These are phyloP conservation scores for Diaporthe batatas DNA, from an alignment of 2,329 filamentous ascomycete species.

Conservation along the genomic window DNA sequence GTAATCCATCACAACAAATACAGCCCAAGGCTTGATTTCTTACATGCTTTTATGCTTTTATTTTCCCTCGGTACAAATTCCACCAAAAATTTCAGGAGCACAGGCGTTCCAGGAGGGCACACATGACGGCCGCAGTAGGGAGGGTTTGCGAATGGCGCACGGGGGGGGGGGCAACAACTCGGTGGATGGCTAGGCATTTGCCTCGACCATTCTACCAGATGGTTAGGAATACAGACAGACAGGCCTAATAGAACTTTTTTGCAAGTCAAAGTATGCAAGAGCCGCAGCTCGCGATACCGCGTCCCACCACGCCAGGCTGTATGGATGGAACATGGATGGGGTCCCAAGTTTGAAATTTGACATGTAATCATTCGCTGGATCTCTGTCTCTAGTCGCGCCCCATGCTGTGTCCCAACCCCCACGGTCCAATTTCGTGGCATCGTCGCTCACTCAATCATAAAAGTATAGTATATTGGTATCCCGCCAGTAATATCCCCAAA, in stretches of 20 bases:
- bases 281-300: background rate
- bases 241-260: slow-evolving; percentile 10
- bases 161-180: background rate
- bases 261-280: background rate
- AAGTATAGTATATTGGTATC: slow-evolving; percentile 20
- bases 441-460: background rate
- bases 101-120: slow-evolving; percentile 8
- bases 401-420: background rate
- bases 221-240: background rate
- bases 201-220: background rate
- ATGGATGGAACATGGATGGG: too few species aligned
- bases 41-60: too few species aligned
- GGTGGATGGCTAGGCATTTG: background rate
- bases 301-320: too few species aligned
- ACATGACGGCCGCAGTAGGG: background rate
- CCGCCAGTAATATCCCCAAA: background rate
- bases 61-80: too few species aligned
- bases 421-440: background rate
- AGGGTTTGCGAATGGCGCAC: background rate
- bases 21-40: background rate
- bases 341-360: background rate
- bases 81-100: background rate
- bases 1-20: slow-evolving; percentile 5
- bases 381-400: background rate
- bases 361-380: background rate